These are phyloP conservation scores for Coleophoma crateriformis DNA, from an alignment of 2,329 filamentous ascomycete genomes.

Conservation along the genomic window DNA sequence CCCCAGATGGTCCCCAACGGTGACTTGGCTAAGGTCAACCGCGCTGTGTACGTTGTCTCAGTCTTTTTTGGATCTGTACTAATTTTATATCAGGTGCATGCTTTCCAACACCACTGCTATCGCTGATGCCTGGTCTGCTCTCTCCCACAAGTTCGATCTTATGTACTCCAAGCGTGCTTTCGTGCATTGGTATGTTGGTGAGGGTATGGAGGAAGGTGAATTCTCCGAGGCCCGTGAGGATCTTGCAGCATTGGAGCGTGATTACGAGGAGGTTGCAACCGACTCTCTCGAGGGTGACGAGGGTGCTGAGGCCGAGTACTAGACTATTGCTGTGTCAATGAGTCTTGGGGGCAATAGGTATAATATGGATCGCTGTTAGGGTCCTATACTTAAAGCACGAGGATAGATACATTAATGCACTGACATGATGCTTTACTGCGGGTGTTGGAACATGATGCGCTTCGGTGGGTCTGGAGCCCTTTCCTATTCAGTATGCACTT, in stretches of 20 bases:
- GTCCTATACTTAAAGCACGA: constrained; percentile 22
- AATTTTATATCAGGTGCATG: constrained; percentile 69
- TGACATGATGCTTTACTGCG: constrained; percentile 19
- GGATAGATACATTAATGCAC: constrained; percentile 22
- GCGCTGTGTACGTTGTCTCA: constrained; percentile 74
- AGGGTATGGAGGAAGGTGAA: constrained; percentile 99
- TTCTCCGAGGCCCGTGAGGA: constrained; percentile 99
- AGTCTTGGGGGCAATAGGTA: constrained; percentile 1
- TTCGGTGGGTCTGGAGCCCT: constrained; percentile 13
- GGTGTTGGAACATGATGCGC: constrained; percentile 21
- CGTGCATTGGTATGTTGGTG: constrained; percentile 99
- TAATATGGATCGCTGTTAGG: constrained; percentile 20
- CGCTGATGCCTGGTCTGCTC: constrained; percentile 93
- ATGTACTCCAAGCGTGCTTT: constrained; percentile 99
- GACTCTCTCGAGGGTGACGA: constrained; percentile 89
- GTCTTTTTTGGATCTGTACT: constrained; percentile 3
- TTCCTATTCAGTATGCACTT: constrained; percentile 18
- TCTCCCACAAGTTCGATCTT: constrained; percentile 98
- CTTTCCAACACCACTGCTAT: constrained; percentile 98
- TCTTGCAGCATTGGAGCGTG: constrained; percentile 92
- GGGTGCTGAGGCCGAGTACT: constrained; percentile 68
- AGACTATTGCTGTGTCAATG: constrained; percentile 5
- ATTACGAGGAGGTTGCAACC: constrained; percentile 97
- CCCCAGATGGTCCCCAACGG: constrained; percentile 94
- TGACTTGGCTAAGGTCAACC: constrained; percentile 95